Conservation (phyloP, 129 eudicot genomes). For the carrot (Daucus carota) region DH1_v3.0 NC_030383.2:43134501-43135000, state of each 20-base stretch:
- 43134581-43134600: constrained; percentile 39
- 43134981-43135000: not conserved
- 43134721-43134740: constrained; percentile 52
- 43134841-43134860: not conserved
- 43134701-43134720: constrained; percentile 50
- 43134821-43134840: not conserved
- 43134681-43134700: constrained; percentile 13
- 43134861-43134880: constrained; percentile 47
- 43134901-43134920: constrained; percentile 50
- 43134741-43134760: constrained; percentile 38
- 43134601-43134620: constrained; percentile 7
- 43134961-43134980: not conserved
- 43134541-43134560: constrained; percentile 47
- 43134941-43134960: constrained; percentile 29
- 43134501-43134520: constrained; percentile 52
- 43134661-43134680: not conserved
- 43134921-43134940: constrained; percentile 46
- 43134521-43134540: constrained; percentile 42
- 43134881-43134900: constrained; percentile 45
- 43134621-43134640: not conserved
- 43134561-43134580: constrained; percentile 65
- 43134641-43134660: not conserved
- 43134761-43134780: constrained; percentile 54
- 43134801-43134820: not conserved
- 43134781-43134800: constrained; percentile 19